A percentile compares a stretch with the other conserved stretches of the same genome.
Evolutionary conservation across 1,139 yeast species (phyloP).

Genomic region (Zygosaccharomyces sapae): DNA sequence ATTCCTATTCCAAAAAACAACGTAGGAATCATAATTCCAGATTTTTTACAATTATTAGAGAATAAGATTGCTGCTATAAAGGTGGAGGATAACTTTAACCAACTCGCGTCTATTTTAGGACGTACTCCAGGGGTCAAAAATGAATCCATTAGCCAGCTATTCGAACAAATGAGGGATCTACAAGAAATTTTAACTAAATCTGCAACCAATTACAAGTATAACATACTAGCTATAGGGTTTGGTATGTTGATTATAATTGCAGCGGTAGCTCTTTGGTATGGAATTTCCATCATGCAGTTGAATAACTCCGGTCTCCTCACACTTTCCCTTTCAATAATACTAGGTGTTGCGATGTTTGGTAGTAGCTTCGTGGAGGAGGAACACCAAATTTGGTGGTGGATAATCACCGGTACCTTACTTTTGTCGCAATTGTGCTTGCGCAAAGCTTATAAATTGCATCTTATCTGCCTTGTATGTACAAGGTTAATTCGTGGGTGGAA

Average conservation of each 20-base stretch:
- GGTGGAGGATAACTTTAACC: conserved; percentile 58
- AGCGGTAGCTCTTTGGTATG: conserved; percentile 18
- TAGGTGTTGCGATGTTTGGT: conserved; percentile 59
- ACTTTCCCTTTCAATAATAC: conserved; percentile 29
- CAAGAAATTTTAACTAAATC: conserved; percentile 59
- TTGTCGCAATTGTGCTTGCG: conserved; percentile 12
- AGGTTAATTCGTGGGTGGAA: conserved; percentile 81
- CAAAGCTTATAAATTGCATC: conserved; percentile 17
- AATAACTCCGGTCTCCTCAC: conserved; percentile 8
- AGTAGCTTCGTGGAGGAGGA: conserved; percentile 94
- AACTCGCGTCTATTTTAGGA: conserved; percentile 40
- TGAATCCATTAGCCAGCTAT: conserved; percentile 32
- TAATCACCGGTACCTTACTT: conserved; percentile 29
- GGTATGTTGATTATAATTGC: conserved; percentile 37
- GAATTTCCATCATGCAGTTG: conserved; percentile 4
- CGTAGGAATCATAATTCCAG: conserved; percentile 65
- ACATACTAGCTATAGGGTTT: conserved; percentile 49
- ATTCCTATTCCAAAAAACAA: conserved; percentile 84
- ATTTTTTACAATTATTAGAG: conserved; percentile 53
- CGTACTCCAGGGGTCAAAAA: conserved; percentile 8
- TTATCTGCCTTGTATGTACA: conserved; percentile 42
- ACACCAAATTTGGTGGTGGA: conserved; percentile 94
- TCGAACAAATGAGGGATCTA: conserved; percentile 43
- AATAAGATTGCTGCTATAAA: conserved; percentile 37
- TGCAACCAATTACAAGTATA: conserved; percentile 69